A percentile compares a stretch with the other conserved stretches of the same genome.
Evolutionary conservation across 1,284 basidiomycete genomes (phyloP).

Genomic region (Cryptococcus wingfieldii): DNA sequence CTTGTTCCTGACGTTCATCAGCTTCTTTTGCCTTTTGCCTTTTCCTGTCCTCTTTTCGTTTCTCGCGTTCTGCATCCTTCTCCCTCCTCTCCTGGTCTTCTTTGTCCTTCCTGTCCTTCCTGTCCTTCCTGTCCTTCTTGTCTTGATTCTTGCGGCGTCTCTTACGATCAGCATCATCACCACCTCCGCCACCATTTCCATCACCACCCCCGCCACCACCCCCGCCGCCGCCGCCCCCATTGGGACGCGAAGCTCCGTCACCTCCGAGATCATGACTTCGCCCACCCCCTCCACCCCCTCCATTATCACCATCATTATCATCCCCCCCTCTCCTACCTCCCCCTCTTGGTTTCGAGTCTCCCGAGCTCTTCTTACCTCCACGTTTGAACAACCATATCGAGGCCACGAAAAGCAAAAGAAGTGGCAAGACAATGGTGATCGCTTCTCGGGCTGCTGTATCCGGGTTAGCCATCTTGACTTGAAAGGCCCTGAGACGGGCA

Average conservation of each 20-base stretch:
- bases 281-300: background rate
- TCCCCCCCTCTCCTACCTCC: background rate
- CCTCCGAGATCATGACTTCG: background rate
- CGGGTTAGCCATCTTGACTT: slow-evolving; percentile 7
- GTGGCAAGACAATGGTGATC: slow-evolving; percentile 4
- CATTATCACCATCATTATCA: background rate
- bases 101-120: background rate
- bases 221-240: background rate
- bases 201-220: background rate
- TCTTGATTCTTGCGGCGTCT: background rate
- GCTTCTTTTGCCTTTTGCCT: background rate
- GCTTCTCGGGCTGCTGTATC: slow-evolving; percentile 11
- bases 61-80: background rate
- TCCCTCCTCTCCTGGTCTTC: slow-evolving; percentile 1
- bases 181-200: background rate
- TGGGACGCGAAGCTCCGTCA: background rate
- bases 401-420: background rate
- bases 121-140: background rate
- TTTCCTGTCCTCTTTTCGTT: background rate
- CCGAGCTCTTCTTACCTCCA: background rate
- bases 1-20: no score
- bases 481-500: background rate
- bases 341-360: background rate
- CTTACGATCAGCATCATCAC: background rate
- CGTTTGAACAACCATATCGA: background rate